These are phyloP conservation scores for Agarophyton chilense DNA, from an alignment of 23 red algal species.

Conservation along the genomic window DNA sequence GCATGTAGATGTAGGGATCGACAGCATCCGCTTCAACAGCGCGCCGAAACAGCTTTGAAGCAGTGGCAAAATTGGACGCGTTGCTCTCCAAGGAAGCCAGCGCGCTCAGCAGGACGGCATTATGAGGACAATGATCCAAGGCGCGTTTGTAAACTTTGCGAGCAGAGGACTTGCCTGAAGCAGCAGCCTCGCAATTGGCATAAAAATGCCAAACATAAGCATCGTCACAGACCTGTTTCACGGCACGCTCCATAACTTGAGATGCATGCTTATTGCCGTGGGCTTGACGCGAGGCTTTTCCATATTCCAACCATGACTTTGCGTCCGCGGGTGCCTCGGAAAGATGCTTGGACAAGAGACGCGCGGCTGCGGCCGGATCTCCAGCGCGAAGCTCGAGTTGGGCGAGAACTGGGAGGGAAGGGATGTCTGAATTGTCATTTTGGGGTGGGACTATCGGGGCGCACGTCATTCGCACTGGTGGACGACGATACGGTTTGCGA, in stretches of 20 bases:
- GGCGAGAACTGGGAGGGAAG: constrained; percentile 11
- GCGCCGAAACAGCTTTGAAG: constrained; percentile 41
- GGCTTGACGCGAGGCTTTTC: not conserved
- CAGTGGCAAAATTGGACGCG: constrained; percentile 28
- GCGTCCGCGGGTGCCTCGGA: constrained; percentile 10
- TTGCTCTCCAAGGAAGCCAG: constrained; percentile 59
- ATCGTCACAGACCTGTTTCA: not conserved
- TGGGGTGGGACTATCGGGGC: constrained; percentile 8
- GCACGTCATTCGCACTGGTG: constrained; percentile 43
- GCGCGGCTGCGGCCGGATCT: constrained; percentile 19
- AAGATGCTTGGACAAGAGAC: constrained; percentile 23
- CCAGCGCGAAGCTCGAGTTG: constrained; percentile 48
- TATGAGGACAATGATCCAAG: not conserved
- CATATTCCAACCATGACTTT: constrained; percentile 12
- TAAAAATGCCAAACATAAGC: constrained; percentile 59
- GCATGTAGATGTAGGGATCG: constrained; percentile 62
- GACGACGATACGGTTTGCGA: not conserved
- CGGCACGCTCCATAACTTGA: constrained; percentile 32
- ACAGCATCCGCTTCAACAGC: constrained; percentile 38
- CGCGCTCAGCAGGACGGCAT: constrained; percentile 35
- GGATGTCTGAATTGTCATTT: constrained; percentile 33
- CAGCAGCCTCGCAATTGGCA: not conserved
- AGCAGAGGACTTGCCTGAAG: not conserved
- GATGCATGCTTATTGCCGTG: not conserved
- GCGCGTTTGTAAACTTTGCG: constrained; percentile 32